These are phyloP conservation scores for Trichoderma cornu-damae DNA, from an alignment of 2,329 filamentous ascomycete species.

Conservation along the genomic window DNA sequence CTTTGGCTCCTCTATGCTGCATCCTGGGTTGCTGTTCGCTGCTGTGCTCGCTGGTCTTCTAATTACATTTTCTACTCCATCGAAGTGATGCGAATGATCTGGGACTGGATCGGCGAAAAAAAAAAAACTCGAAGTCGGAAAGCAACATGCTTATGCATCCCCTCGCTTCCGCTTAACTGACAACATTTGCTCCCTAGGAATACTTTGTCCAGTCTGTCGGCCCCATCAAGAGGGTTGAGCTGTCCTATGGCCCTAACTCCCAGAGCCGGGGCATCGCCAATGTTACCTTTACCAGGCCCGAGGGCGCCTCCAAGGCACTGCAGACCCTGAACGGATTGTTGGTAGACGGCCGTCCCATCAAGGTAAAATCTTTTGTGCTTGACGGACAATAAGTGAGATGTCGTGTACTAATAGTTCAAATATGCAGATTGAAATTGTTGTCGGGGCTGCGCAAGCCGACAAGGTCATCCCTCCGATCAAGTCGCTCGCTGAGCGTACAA, in stretches of 20 bases:
- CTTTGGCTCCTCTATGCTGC: background rate
- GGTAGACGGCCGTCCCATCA: constrained; percentile 86
- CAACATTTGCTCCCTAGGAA: constrained; percentile 70
- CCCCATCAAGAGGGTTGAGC: constrained; percentile 81
- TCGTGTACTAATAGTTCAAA: background rate
- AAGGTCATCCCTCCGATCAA: constrained; percentile 60
- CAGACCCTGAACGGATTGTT: constrained; percentile 80
- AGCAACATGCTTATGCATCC: constrained; percentile 27
- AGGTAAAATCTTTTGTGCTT: constrained; percentile 49
- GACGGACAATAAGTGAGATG: background rate
- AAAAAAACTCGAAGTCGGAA: constrained; percentile 31
- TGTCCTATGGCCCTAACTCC: constrained; percentile 90
- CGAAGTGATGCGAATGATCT: constrained; percentile 20
- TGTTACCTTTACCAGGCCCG: constrained; percentile 75
- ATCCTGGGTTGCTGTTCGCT: constrained; percentile 24
- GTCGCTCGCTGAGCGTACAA: constrained; percentile 77
- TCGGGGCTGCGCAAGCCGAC: constrained; percentile 69
- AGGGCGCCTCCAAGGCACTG: constrained; percentile 79
- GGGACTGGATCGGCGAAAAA: constrained; percentile 30
- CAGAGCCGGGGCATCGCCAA: constrained; percentile 89
- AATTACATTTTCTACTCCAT: constrained; percentile 1
- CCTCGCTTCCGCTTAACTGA: constrained; percentile 55
- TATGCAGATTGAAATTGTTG: constrained; percentile 77
- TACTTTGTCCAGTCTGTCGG: constrained; percentile 88
- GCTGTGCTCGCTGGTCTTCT: constrained; percentile 29